A percentile compares a stretch with the other conserved stretches of the same genome.
Conservation (phyloP, 2,329 filamentous ascomycete species). For the Pseudogymnoascus verrucosus region DNA sequence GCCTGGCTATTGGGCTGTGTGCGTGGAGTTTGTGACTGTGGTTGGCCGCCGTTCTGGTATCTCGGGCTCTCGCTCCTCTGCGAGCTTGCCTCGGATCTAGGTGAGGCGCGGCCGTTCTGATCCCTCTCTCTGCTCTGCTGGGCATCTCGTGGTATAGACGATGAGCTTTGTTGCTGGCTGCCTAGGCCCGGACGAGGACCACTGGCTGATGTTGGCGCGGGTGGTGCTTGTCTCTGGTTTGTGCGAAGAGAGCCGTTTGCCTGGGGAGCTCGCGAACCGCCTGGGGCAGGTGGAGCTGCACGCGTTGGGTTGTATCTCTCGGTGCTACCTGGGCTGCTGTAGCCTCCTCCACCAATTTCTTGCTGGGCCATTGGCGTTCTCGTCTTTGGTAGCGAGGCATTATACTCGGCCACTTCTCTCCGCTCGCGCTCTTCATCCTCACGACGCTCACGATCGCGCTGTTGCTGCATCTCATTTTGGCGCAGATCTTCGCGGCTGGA, state of each 20-base stretch:
- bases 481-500: constrained; percentile 43
- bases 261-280: constrained; percentile 44
- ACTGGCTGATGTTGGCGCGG: constrained; percentile 48
- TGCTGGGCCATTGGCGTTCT: constrained; percentile 79
- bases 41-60: constrained; percentile 32
- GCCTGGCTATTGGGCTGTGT: constrained; percentile 39
- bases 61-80: constrained; percentile 28
- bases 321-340: constrained; percentile 34
- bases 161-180: constrained; percentile 41
- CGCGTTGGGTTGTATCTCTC: constrained; percentile 79
- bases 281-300: constrained; percentile 72
- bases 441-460: constrained; percentile 41
- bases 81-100: constrained; percentile 34
- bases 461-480: constrained; percentile 53
- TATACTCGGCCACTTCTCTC: constrained; percentile 78
- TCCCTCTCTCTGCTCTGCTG: constrained; percentile 13
- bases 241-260: constrained; percentile 50
- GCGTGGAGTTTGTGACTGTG: constrained; percentile 29
- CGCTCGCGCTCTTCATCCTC: constrained; percentile 60
- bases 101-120: constrained; percentile 28
- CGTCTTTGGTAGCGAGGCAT: constrained; percentile 77
- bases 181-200: constrained; percentile 38
- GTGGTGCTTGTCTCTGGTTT: constrained; percentile 69
- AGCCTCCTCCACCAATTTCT: constrained; percentile 63
- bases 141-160: constrained; percentile 31